Evolutionary conservation across 192 early-diverging fungal genomes (phyloP), one percentile per base, ranked within the genome.

Genomic region (Coemansia guatemalensis): DNA sequence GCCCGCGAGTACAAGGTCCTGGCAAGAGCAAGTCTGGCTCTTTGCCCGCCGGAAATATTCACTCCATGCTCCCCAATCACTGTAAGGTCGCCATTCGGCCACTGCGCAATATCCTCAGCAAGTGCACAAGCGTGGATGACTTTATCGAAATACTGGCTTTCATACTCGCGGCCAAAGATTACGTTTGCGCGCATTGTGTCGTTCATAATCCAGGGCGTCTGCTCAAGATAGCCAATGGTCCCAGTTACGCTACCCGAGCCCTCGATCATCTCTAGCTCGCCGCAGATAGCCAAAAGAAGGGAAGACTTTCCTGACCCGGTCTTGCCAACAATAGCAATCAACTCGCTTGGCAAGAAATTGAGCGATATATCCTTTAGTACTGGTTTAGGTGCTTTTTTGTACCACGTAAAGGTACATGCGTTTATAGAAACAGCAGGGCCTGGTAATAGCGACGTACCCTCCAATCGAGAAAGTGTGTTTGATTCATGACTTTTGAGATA

Each of bases 201-300:
- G 47, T 92, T 92, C 75, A 90, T 90, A 47, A 98, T 92, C 94
- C 94, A 98, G 1, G 95, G 86, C 21, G 83, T 83, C 71, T 96
- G 95, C 29, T 91, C 84, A 17, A 85, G 83, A 64, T 94, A 95
- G 12, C 88, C 89, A 20, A 96, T 81, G 3, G 70, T 81, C 2
- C 92, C 91, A 17, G 81, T 75, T 8, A 91, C 82, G 0, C 72
- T 57, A 1, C 93, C 85, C 0, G 61, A 11, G 6, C 78, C 72
- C 26, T 41, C 12, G 1, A 68, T 65, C 56, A 83, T 82, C 60
- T 82, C 86, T 78, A 93, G 88, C 60, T 95, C 94, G 17, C 94
- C 92, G 24, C 94, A 84, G 57, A 97, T 78, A 12, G 92, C 87
- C 58, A 87, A 84, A 1, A 97, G 74, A n/a, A 97, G 74, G 3